phyloP scores from a whole-genome alignment of 257 asterid genomes.

The Plectranthus barbatus region DNA sequence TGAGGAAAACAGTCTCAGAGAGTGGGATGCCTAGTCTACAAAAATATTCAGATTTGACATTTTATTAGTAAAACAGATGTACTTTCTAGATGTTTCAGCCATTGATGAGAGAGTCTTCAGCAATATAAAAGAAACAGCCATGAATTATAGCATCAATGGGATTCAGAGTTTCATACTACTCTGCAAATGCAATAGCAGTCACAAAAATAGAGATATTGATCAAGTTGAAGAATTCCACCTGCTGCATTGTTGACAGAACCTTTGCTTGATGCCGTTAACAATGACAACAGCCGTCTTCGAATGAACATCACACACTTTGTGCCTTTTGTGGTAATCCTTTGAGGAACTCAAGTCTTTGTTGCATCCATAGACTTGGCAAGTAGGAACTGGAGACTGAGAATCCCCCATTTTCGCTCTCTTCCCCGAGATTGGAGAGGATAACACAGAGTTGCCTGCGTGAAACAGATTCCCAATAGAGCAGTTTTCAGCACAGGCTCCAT shows the following conservation, averaged over 20 bases:
- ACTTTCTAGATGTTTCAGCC: no score
- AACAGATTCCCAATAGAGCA: background rate
- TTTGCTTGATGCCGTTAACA: slow-evolving; percentile 51
- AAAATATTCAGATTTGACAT: no score
- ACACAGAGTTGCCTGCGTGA: slow-evolving; percentile 11
- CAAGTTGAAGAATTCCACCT: slow-evolving; percentile 28
- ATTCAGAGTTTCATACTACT: no score
- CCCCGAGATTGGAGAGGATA: slow-evolving; percentile 16
- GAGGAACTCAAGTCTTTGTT: slow-evolving; percentile 53
- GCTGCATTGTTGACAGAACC: slow-evolving; percentile 90
- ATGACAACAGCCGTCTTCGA: slow-evolving; percentile 57
- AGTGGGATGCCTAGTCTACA: no score
- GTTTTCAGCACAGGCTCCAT: slow-evolving; percentile 6
- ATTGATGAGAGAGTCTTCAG: no score
- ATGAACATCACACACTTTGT: slow-evolving; percentile 67
- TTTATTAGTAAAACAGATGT: no score
- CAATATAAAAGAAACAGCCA: no score
- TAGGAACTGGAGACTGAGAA: slow-evolving; percentile 28
- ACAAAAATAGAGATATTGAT: no score
- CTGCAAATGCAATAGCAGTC: background rate
- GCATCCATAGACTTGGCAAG: slow-evolving; percentile 65
- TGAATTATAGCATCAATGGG: no score
- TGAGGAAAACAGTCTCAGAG: no score
- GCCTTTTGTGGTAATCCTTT: slow-evolving; percentile 68
- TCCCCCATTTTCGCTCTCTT: slow-evolving; percentile 29